phyloP scores from a whole-genome alignment of 140 eudicot genomes.

The Artemisia princeps region DNA sequence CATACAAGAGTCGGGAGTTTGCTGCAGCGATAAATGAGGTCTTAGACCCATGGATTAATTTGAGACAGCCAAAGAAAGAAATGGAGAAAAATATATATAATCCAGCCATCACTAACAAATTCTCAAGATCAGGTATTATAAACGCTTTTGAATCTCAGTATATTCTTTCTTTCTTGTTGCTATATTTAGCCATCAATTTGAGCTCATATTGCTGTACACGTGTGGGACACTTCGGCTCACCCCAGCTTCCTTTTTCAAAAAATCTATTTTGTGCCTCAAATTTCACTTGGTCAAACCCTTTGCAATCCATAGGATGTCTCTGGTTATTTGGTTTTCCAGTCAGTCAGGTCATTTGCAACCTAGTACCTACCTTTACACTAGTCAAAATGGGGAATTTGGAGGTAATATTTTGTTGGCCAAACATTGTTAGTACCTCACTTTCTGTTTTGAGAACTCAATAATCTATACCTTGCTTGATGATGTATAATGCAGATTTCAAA shows the following conservation, averaged over 20 bases:
- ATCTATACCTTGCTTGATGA: not conserved
- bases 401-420: slow-evolving; percentile 1
- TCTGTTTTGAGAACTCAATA: not conserved
- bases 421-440: not conserved
- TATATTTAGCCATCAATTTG: not conserved
- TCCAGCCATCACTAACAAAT: slow-evolving; percentile 26
- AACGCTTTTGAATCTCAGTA: slow-evolving; percentile 11
- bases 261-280: not conserved
- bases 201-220: not conserved
- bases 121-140: slow-evolving; percentile 46
- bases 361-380: not conserved
- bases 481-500: not conserved
- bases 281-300: not conserved
- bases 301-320: not conserved
- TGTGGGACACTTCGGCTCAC: not conserved
- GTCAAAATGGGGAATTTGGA: not conserved
- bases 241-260: too few species aligned
- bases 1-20: slow-evolving; percentile 85
- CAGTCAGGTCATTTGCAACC: not conserved
- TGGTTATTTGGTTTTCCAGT: not conserved
- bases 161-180: slow-evolving; percentile 5
- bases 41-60: slow-evolving; percentile 85
- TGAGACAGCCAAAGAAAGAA: slow-evolving; percentile 78
- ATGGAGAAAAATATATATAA: slow-evolving; percentile 51
- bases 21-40: slow-evolving; percentile 95